Percentiles rank a stretch among this genome's conserved stretches.
Conservation (phyloP, 2,329 filamentous ascomycete genomes). For the Stachybotrys elegans region DNA sequence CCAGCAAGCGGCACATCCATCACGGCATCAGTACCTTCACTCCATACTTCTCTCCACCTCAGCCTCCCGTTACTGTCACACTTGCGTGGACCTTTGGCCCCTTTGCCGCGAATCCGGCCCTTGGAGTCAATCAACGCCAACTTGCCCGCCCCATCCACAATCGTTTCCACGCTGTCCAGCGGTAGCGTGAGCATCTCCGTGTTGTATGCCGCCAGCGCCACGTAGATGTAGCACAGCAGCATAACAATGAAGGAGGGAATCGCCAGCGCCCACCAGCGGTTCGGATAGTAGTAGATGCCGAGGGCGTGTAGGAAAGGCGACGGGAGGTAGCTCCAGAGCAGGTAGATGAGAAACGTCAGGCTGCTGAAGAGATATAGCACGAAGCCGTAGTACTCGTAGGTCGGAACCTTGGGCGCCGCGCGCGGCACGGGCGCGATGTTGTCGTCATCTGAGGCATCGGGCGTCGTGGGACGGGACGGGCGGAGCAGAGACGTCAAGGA, state of each 20-base stretch:
- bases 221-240: constrained; percentile 85
- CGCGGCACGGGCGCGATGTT: constrained; percentile 79
- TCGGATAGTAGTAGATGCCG: constrained; percentile 94
- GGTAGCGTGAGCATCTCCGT: constrained; percentile 81
- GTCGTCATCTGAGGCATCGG: constrained; percentile 87
- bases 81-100: constrained; percentile 22
- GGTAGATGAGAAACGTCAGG: constrained; percentile 68
- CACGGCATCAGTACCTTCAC: constrained; percentile 88
- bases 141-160: constrained; percentile 86
- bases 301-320: constrained; percentile 87
- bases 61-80: constrained; percentile 31
- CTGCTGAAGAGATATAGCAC: constrained; percentile 89
- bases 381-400: constrained; percentile 99
- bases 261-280: constrained; percentile 95
- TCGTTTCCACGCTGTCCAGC: constrained; percentile 74
- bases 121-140: constrained; percentile 75
- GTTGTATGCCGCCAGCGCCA: constrained; percentile 88
- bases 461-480: constrained; percentile 86
- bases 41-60: constrained; percentile 84
- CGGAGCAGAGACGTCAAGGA: constrained; percentile 88
- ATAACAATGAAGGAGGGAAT: constrained; percentile 88
- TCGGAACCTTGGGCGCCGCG: constrained; percentile 90
- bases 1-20: constrained; percentile 95
- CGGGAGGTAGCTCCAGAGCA: constrained; percentile 85
- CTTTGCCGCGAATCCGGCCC: constrained; percentile 38